Evolutionary conservation across 768 basidiomycete species (phyloP).

Genomic region (Podaxis sp.): DNA sequence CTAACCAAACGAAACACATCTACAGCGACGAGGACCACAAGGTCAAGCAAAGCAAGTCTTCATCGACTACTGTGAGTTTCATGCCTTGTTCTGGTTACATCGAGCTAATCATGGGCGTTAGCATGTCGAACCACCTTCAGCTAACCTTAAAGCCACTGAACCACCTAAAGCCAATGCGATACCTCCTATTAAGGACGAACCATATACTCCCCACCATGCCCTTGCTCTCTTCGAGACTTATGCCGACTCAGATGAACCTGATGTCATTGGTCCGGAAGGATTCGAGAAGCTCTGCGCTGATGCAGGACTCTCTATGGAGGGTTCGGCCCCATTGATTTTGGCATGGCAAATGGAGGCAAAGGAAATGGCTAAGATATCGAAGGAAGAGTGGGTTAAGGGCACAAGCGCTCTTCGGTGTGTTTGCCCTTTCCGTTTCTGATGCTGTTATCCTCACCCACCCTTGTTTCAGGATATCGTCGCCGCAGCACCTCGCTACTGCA

Average conservation of each 20-base stretch:
- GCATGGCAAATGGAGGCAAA: slow-evolving; percentile 72
- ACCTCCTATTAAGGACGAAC: slow-evolving; percentile 28
- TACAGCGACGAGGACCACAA: slow-evolving; percentile 48
- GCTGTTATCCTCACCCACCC: not conserved
- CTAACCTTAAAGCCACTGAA: slow-evolving; percentile 5
- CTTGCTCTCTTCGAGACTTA: slow-evolving; percentile 61
- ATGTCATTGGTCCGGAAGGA: slow-evolving; percentile 69
- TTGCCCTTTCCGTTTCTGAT: not conserved
- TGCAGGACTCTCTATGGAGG: slow-evolving; percentile 71
- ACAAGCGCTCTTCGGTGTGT: slow-evolving; percentile 40
- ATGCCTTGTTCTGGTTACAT: not conserved
- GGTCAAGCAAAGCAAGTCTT: slow-evolving; percentile 12
- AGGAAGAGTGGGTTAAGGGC: slow-evolving; percentile 69
- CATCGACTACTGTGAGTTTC: slow-evolving; percentile 13
- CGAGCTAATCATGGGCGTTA: not conserved
- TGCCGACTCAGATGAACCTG: slow-evolving; percentile 53
- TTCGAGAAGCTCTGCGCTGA: slow-evolving; percentile 72
- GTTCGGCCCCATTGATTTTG: slow-evolving; percentile 67
- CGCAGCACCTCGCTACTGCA: slow-evolving; percentile 46
- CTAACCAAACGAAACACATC: slow-evolving; percentile 48
- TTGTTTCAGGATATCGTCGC: slow-evolving; percentile 38
- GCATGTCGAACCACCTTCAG: slow-evolving; percentile 5
- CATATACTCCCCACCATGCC: slow-evolving; percentile 54
- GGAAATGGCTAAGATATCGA: slow-evolving; percentile 73
- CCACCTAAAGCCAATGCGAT: slow-evolving; percentile 5